Percentiles rank a stretch among this genome's conserved stretches.
phyloP scores from a whole-genome alignment of 495 filamentous ascomycete species.

The Daldinia childiae region DNA sequence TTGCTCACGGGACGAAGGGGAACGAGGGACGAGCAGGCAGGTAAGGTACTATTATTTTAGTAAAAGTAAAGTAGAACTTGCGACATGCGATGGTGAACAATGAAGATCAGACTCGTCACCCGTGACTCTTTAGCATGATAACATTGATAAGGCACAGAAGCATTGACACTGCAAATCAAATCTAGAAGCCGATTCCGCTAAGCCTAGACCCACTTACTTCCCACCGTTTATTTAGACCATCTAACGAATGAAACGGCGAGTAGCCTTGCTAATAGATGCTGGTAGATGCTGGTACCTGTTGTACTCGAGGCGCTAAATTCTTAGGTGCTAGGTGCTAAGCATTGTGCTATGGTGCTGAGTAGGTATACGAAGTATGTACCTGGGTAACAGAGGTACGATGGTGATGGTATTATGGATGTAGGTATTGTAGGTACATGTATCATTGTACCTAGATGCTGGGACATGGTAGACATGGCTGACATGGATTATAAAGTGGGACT shows the following conservation, averaged over 20 bases:
- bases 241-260: conserved; percentile 23
- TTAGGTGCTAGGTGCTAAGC: neutral
- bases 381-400: neutral
- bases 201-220: conserved; percentile 7
- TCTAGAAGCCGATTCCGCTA: conserved; percentile 44
- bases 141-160: conserved; percentile 41
- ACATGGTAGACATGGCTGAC: conserved; percentile 3
- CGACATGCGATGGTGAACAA: conserved; percentile 31
- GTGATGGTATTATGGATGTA: neutral
- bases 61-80: conserved; percentile 23
- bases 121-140: conserved; percentile 49
- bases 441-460: neutral
- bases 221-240: neutral
- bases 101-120: conserved; percentile 47
- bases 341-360: neutral
- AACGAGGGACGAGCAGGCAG: neutral
- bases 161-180: conserved; percentile 29
- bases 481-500: neutral
- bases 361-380: neutral
- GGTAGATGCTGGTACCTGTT: conserved; percentile 26
- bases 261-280: conserved; percentile 11
- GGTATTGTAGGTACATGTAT: neutral
- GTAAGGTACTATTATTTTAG: conserved; percentile 24
- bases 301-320: conserved; percentile 1
- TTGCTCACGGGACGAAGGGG: conserved; percentile 37